A percentile compares a stretch with the other conserved stretches of the same genome.
phyloP scores from a whole-genome alignment of 2,329 filamentous ascomycete species.

The Pseudomassariella vexata region DNA sequence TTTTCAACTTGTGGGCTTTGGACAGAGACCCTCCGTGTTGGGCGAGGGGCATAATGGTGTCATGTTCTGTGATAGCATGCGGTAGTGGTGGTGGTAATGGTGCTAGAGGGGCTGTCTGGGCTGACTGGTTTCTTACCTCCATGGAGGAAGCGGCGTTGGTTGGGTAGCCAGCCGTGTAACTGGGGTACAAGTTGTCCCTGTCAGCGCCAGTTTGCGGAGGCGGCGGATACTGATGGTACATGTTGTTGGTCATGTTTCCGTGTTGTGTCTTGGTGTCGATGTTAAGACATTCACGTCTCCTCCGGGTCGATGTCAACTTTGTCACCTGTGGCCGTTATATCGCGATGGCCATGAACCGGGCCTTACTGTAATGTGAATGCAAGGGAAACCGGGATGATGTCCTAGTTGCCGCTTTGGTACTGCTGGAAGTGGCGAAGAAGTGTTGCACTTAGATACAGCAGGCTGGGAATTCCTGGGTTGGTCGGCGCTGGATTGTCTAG shows the following conservation, averaged over 20 bases:
- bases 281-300: constrained; percentile 21
- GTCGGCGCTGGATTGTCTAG: too few species aligned
- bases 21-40: constrained; percentile 31
- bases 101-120: constrained; percentile 13
- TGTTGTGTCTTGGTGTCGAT: constrained; percentile 19
- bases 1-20: constrained; percentile 36
- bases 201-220: constrained; percentile 34
- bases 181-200: constrained; percentile 33
- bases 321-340: constrained; percentile 23
- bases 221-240: constrained; percentile 45
- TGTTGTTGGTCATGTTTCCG: constrained; percentile 33
- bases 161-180: constrained; percentile 27
- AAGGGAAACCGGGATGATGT: constrained; percentile 3
- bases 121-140: constrained; percentile 25
- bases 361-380: constrained; percentile 1
- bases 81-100: too few species aligned
- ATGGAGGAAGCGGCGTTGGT: constrained; percentile 18
- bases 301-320: constrained; percentile 24
- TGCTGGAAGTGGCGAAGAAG: too few species aligned
- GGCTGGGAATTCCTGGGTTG: too few species aligned
- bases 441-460: too few species aligned
- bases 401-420: background rate
- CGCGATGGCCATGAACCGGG: constrained; percentile 29
- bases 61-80: constrained; percentile 21
- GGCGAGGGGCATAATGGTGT: constrained; percentile 25